A percentile compares a stretch with the other conserved stretches of the same genome.
phyloP scores from a whole-genome alignment of 1,284 basidiomycete species.

The Cryptococcus sp. region DNA sequence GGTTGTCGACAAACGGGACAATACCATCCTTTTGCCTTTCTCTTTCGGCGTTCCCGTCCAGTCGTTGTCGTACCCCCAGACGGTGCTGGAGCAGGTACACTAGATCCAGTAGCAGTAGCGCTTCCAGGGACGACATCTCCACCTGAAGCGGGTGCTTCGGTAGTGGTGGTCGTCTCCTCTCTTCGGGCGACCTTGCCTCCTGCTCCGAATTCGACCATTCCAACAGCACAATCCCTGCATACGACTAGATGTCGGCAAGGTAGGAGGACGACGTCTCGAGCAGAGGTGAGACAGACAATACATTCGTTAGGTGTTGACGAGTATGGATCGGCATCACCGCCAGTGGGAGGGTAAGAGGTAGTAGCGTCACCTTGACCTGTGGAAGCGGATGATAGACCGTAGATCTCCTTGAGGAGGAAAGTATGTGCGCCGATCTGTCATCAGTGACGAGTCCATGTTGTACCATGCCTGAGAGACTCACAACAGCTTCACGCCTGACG shows the following conservation, averaged over 20 bases:
- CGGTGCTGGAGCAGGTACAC: slow-evolving; percentile 36
- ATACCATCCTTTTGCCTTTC: slow-evolving; percentile 91
- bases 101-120: slow-evolving; percentile 22
- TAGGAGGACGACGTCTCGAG: slow-evolving; percentile 80
- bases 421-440: slow-evolving; percentile 72
- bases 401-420: slow-evolving; percentile 88
- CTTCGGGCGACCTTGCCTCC: slow-evolving; percentile 71
- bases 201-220: slow-evolving; percentile 92
- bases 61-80: slow-evolving; percentile 42
- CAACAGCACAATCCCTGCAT: slow-evolving; percentile 83
- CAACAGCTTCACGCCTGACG: slow-evolving; percentile 75
- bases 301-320: slow-evolving; percentile 79
- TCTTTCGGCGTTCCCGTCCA: slow-evolving; percentile 59
- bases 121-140: slow-evolving; percentile 13
- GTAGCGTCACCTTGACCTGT: slow-evolving; percentile 40
- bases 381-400: slow-evolving; percentile 60
- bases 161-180: slow-evolving; percentile 46
- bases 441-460: background rate
- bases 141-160: slow-evolving; percentile 9
- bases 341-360: slow-evolving; percentile 54
- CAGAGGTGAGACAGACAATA: slow-evolving; percentile 75
- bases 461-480: slow-evolving; percentile 10
- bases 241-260: slow-evolving; percentile 87
- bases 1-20: slow-evolving; percentile 89
- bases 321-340: slow-evolving; percentile 51